These are phyloP conservation scores for Millerozyma miso DNA, from an alignment of 805 yeast species.

Conservation along the genomic window DNA sequence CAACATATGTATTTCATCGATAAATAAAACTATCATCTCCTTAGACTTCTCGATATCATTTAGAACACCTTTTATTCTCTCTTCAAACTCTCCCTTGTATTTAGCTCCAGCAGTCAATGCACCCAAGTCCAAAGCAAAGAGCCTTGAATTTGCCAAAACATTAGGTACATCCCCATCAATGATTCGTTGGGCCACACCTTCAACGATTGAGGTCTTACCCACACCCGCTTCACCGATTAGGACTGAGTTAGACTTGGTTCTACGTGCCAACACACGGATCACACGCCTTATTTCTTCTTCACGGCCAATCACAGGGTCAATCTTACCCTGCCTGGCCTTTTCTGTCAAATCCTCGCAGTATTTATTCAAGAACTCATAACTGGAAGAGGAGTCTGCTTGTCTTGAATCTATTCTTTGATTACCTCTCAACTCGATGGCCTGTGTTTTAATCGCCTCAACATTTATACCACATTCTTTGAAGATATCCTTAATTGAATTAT, in stretches of 20 bases:
- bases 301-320: conserved; percentile 98
- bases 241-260: conserved; percentile 95
- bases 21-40: conserved; percentile 81
- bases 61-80: conserved; percentile 93
- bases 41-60: conserved; percentile 88
- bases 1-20: conserved; percentile 98
- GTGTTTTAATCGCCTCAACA: conserved; percentile 68
- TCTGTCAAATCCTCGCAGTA: conserved; percentile 94
- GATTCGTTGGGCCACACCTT: conserved; percentile 97
- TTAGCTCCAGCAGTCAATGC: conserved; percentile 98
- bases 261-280: conserved; percentile 91
- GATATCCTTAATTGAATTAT: conserved; percentile 60
- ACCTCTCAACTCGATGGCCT: conserved; percentile 80
- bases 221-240: conserved; percentile 99
- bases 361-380: conserved; percentile 78
- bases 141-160: conserved; percentile 72
- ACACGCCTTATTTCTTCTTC: conserved; percentile 97
- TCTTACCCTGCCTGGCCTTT: conserved; percentile 86
- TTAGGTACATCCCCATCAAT: conserved; percentile 93
- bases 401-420: conserved; percentile 88
- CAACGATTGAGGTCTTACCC: conserved; percentile 97
- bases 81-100: conserved; percentile 98
- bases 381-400: conserved; percentile 84
- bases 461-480: conserved; percentile 71
- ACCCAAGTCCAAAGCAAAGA: conserved; percentile 89